Percentiles rank a stretch among this genome's conserved stretches.
phyloP scores from a whole-genome alignment of 495 filamentous ascomycete genomes.

The Penicillium canariense region DNA sequence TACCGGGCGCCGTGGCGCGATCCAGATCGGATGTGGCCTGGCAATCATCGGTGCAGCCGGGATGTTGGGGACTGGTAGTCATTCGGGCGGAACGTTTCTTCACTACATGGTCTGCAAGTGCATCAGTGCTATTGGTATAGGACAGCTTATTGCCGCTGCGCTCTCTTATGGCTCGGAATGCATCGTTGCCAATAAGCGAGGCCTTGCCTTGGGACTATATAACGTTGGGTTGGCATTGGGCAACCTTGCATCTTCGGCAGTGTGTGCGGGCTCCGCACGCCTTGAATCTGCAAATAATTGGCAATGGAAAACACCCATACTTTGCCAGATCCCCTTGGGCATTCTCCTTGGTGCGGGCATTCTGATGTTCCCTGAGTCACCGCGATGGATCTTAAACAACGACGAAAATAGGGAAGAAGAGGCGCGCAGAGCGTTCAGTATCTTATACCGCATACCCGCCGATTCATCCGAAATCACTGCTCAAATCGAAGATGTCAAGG shows the following conservation, averaged over 20 bases:
- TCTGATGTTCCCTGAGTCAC: slow-evolving; percentile 33
- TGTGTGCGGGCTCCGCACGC: slow-evolving; percentile 26
- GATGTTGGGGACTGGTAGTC: slow-evolving; percentile 25
- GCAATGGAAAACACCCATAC: slow-evolving; percentile 33
- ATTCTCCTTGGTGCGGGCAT: slow-evolving; percentile 27
- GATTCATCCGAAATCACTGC: slow-evolving; percentile 18
- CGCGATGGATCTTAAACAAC: slow-evolving; percentile 28
- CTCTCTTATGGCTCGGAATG: slow-evolving; percentile 31
- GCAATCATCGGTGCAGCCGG: slow-evolving; percentile 25
- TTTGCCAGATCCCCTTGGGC: slow-evolving; percentile 30
- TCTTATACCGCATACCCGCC: slow-evolving; percentile 22
- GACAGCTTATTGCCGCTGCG: slow-evolving; percentile 21
- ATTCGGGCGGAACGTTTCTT: slow-evolving; percentile 20
- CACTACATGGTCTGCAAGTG: slow-evolving; percentile 33
- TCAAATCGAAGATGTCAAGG: slow-evolving; percentile 25
- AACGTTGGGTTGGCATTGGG: slow-evolving; percentile 30
- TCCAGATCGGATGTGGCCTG: slow-evolving; percentile 23
- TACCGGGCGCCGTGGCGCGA: slow-evolving; percentile 20
- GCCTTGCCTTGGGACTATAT: slow-evolving; percentile 25
- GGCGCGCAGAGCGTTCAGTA: slow-evolving; percentile 23
- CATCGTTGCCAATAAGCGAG: slow-evolving; percentile 28
- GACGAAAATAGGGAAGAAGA: slow-evolving; percentile 19
- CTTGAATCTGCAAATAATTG: slow-evolving; percentile 24
- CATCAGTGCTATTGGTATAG: slow-evolving; percentile 28
- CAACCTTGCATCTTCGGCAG: slow-evolving; percentile 24